These are phyloP conservation scores for Prunus yedoensis DNA, from an alignment of 331 rosid species.

Conservation along the genomic window DNA sequence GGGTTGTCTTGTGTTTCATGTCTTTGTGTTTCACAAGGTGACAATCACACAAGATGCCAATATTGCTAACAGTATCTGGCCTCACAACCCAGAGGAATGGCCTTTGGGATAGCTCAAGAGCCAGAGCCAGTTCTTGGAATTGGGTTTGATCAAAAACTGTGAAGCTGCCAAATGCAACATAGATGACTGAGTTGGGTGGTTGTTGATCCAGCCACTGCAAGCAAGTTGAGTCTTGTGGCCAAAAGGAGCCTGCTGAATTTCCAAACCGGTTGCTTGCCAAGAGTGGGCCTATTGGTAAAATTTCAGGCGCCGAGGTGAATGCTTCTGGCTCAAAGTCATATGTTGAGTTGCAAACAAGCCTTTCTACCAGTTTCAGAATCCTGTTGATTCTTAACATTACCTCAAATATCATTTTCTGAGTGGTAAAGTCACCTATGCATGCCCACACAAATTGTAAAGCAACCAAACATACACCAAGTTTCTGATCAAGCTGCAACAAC, in stretches of 20 bases:
- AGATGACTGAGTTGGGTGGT: constrained; percentile 27
- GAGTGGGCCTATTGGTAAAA: constrained; percentile 38
- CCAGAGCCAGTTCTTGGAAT: constrained; percentile 36
- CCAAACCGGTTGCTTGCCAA: background rate
- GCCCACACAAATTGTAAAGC: constrained; percentile 35
- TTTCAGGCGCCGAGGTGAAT: constrained; percentile 25
- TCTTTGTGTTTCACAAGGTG: too few relatives aligned
- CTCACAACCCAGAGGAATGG: constrained; percentile 43
- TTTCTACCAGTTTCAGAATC: constrained; percentile 21
- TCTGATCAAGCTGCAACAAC: too few relatives aligned
- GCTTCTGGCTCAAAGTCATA: constrained; percentile 36
- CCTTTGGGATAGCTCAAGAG: constrained; percentile 28
- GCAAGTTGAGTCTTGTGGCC: constrained; percentile 34
- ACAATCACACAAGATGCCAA: too few relatives aligned
- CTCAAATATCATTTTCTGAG: constrained; percentile 42
- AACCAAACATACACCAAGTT: too few relatives aligned
- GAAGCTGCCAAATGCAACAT: constrained; percentile 46
- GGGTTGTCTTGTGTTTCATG: too few relatives aligned
- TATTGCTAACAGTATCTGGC: constrained; percentile 14
- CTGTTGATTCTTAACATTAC: constrained; percentile 24
- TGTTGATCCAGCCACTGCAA: constrained; percentile 41
- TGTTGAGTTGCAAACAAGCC: constrained; percentile 63
- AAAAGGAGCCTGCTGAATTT: constrained; percentile 4
- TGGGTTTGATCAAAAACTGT: constrained; percentile 21
- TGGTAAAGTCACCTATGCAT: constrained; percentile 30